Conservation (phyloP, 352 stramenopile genomes). For the Globisporangium spiculum region DNA sequence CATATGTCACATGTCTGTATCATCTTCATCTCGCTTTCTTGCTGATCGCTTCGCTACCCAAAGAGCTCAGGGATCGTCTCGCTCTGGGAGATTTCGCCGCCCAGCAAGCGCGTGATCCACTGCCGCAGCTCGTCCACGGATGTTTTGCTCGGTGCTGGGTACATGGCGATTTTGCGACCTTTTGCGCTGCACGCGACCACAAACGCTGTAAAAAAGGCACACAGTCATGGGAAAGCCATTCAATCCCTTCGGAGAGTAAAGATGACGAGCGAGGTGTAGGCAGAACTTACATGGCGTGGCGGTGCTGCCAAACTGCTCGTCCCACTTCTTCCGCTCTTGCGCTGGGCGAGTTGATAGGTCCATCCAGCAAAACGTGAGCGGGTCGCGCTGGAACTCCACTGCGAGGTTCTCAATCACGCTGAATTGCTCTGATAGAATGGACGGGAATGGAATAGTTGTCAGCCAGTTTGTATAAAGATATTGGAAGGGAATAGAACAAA, state of each 20-base stretch:
- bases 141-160: constrained; percentile 15
- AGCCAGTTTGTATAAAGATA: background rate
- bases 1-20: constrained; percentile 19
- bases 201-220: constrained; percentile 34
- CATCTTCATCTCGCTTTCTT: constrained; percentile 1
- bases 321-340: constrained; percentile 40
- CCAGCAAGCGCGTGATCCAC: constrained; percentile 61
- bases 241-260: background rate
- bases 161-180: constrained; percentile 62
- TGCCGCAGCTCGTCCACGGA: constrained; percentile 42
- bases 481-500: too few relatives aligned
- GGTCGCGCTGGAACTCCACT: constrained; percentile 65
- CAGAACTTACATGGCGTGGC: constrained; percentile 28
- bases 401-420: constrained; percentile 59
- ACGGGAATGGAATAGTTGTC: background rate
- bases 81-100: constrained; percentile 54
- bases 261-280: background rate
- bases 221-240: background rate
- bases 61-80: constrained; percentile 39
- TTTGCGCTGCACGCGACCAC: constrained; percentile 54
- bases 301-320: constrained; percentile 34
- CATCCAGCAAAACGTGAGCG: constrained; percentile 77
- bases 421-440: constrained; percentile 59
- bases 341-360: constrained; percentile 36
- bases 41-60: constrained; percentile 10